Evolutionary conservation across 208 protist genomes (phyloP), one percentile per base, ranked within the genome.

Genomic region (Trypanosoma cruzi): DNA sequence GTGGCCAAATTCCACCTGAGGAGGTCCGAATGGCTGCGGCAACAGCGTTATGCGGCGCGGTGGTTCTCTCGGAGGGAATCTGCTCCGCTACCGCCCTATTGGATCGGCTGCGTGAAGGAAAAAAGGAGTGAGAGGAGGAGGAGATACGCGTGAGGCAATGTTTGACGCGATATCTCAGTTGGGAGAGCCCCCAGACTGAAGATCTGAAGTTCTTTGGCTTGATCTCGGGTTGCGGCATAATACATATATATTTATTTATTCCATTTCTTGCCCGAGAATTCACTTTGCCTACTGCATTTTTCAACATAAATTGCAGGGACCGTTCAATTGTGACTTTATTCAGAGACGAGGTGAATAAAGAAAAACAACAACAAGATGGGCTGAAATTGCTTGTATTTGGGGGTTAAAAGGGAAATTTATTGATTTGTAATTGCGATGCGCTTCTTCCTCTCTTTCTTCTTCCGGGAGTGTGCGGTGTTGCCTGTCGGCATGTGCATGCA

Each of bases 111-210:
- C 20, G 29, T 22, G 16, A 58, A 2, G 50, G 37, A 65, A 20
- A 57, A 46, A 20, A 73, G 1, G 3, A 57, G 34, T 0, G 63
- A 64, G 31, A 34, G 36, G 42, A 18, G 42, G 46, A 52, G 54
- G 48, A 66, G 57, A 42, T 28, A 40, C 5, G 40, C 24, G 42
- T 49, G 13, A 16, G 7, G 40, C 40, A 14, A 44, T 40, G 36
- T 13, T 63, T 82, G 87, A 84, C 85, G 73, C 73, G 77, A 90
- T 89, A 91, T 82, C 85, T 90, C 88, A 90, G 84, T 90, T 93
- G 87, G 87, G 87, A 90, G 87, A 93, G 87, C n/a, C 87, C 82
- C 90, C 77, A 90, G 84, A 93, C 87, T 93, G 87, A 93, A 90
- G 84, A 90, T 93, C 82, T 93, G 80, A 93, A 93, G 87, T 82